Evolutionary conservation across 2,329 filamentous ascomycete species (phyloP), one percentile per base, ranked within the genome.

Genomic region (Fusarium xyrophilum): DNA sequence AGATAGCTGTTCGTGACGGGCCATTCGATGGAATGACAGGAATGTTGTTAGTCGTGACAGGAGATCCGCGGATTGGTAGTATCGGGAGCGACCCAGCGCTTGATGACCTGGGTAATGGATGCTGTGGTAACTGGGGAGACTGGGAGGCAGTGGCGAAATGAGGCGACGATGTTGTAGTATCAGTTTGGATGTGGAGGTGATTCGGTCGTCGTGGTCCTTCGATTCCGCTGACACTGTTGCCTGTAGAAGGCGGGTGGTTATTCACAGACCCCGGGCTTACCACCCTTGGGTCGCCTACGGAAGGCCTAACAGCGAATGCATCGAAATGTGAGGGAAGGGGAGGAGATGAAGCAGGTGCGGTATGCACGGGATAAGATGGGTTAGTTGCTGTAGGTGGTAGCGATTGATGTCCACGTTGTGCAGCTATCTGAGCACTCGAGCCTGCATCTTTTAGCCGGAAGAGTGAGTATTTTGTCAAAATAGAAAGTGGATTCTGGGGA

Each of bases 321-420:
- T 70, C 60, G 27, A 60, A 60, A 28, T 67, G 60, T 15, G 60
- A 33, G 8, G 56, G 30, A 11, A 62, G 40, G 17, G 54, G 35
- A n/a, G 61, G 60, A 50, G 60, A 60, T 15, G 52, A 36, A 5
- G 36, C 46, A 9, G 62, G 27, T 33, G 62, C 30, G 9, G 30
- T 35, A 13, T 63, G 60, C 11, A 32, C 46, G 30, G 50, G 19
- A 21, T 51, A 19, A 23, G 52, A n/a, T 44, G 55, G 25, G 55
- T 60, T 55, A 40, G 67, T 44, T 46, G 57, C 27, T 30, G 54
- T 48, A 25, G 62, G 69, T 30, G 23, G 36, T 40, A 60, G 21
- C 30, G 60, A 39, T 39, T 44, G 64, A 40, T 38, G 56, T 30
- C 56, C 40, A 27, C 33, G 44, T 56, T 51, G 71, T n/a, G 68